phyloP scores from a whole-genome alignment of 305 asterid species.

The Ilex paraguariensis region DNA sequence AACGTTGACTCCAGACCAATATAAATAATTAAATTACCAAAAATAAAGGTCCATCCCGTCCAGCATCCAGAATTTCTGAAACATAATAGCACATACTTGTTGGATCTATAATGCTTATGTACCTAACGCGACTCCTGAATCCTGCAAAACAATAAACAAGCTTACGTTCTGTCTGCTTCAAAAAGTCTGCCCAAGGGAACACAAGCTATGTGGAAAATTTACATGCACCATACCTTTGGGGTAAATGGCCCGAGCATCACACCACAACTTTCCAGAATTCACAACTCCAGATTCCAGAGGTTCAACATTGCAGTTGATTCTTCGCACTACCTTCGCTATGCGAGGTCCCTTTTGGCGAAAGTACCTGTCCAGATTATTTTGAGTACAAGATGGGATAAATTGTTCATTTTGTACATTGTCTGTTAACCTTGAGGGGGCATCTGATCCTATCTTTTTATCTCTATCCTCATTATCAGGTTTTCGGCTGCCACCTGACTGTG shows the following conservation, averaged over 20 bases:
- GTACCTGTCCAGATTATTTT: conserved; percentile 55
- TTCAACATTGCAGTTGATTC: conserved; percentile 84
- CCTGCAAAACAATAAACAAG: conserved; percentile 54
- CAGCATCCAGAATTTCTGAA: conserved; percentile 84
- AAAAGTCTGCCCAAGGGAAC: conserved; percentile 9
- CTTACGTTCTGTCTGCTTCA: conserved; percentile 14
- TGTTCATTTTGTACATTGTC: conserved; percentile 40
- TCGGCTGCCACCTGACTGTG: conserved; percentile 34
- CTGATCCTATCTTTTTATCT: conserved; percentile 31
- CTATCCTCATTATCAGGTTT: conserved; percentile 31
- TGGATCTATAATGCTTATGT: conserved; percentile 76
- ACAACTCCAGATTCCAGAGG: conserved; percentile 64
- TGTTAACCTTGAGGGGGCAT: conserved; percentile 36
- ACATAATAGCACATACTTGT: conserved; percentile 66
- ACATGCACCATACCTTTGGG: conserved; percentile 63
- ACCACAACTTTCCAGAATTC: conserved; percentile 67
- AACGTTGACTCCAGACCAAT: no score
- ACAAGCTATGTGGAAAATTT: conserved; percentile 11
- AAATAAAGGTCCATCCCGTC: conserved; percentile 73
- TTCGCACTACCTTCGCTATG: conserved; percentile 89
- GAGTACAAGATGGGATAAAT: conserved; percentile 43
- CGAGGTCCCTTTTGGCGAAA: conserved; percentile 96
- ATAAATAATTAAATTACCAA: conserved; percentile 48
- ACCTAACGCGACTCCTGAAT: conserved; percentile 80
- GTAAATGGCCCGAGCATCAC: conserved; percentile 84